Percentiles rank a stretch among this genome's conserved stretches.
phyloP scores from a whole-genome alignment of 1,139 yeast genomes.

The Geotrichum histeridarum region DNA sequence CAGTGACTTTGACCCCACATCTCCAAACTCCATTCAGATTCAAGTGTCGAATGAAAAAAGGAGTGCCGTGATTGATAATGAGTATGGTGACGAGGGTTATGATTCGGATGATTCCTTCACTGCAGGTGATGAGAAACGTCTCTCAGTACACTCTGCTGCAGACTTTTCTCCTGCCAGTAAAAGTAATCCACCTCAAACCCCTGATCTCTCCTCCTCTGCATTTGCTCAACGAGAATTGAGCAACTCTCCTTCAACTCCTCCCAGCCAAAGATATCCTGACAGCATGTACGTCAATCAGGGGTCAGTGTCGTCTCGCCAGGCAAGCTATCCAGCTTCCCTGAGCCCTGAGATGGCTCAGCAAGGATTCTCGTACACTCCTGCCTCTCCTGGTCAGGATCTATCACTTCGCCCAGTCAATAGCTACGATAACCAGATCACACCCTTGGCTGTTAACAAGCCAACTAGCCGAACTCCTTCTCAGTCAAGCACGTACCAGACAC shows the following conservation, averaged over 20 bases:
- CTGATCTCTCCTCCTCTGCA: background rate
- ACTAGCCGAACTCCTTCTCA: background rate
- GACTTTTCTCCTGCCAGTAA: background rate
- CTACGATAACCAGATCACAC: constrained; percentile 2
- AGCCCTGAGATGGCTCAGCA: background rate
- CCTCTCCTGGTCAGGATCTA: background rate
- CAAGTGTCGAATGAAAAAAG: background rate
- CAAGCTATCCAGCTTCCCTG: background rate
- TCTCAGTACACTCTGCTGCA: constrained; percentile 10
- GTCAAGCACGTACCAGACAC: background rate
- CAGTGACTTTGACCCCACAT: background rate
- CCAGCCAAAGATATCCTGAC: no score
- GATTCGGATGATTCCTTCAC: constrained; percentile 20
- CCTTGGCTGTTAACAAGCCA: constrained; percentile 5
- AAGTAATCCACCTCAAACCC: background rate
- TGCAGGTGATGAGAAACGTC: constrained; percentile 16
- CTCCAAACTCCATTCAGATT: background rate
- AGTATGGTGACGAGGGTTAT: constrained; percentile 8
- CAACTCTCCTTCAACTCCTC: no score
- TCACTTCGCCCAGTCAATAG: constrained; percentile 3
- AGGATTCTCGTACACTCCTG: background rate
- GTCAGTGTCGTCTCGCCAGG: background rate
- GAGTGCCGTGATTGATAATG: background rate
- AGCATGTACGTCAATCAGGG: no score
- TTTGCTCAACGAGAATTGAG: no score